Base-by-base conservation (phyloP, 2,329 filamentous ascomycete genomes). In the Stenocarpella maydis region DNA sequence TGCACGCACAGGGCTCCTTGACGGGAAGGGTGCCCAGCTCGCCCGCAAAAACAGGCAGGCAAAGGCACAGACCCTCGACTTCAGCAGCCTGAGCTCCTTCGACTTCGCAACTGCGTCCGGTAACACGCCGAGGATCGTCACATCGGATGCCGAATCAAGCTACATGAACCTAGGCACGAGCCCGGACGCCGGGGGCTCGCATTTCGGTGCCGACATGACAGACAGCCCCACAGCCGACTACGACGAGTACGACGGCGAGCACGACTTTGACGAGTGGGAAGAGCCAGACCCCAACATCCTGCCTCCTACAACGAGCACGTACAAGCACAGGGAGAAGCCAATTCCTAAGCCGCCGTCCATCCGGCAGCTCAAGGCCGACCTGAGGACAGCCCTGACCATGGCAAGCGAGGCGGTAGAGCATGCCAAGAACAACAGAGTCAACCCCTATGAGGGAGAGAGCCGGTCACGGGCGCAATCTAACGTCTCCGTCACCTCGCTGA, bases 281-380 rank as follows among this genome's bases (percentile, higher is more conserved):
- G 88, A 91, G 69, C 84, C 85, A 24, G 92, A 94, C 70, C 87
- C 89, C 37, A 58, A 91, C 71, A 95, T 99, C 89, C 89, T 98
- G 4, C 95, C 96, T n/a, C 96, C 96, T 0, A 99, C 96, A 0
- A 94, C 95, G 49, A 98, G 95, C 85, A 99, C 96, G 3, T 99
- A 98, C 80, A 94, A 93, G 73, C 90, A 94, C 76, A 91, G 92
- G 74, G 91, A 93, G 71, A 93, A 94, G 75, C 90, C 91, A 69
- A 86, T 97, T 26, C 90, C 93, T 14, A 95, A 92, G 63, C 93
- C 95, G 47, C 96, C 96, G 10, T 92, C 96, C 70, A 89, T 95
- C 72, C 85, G 89, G 60, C 91, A 95, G 71, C 86, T 99, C 68
- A 92, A 95, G 76, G 75, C 80, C 19, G 85, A 88, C 26, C 80